Conservation (phyloP, 345 rosid genomes). For the Erucastrum elatum region DNA sequence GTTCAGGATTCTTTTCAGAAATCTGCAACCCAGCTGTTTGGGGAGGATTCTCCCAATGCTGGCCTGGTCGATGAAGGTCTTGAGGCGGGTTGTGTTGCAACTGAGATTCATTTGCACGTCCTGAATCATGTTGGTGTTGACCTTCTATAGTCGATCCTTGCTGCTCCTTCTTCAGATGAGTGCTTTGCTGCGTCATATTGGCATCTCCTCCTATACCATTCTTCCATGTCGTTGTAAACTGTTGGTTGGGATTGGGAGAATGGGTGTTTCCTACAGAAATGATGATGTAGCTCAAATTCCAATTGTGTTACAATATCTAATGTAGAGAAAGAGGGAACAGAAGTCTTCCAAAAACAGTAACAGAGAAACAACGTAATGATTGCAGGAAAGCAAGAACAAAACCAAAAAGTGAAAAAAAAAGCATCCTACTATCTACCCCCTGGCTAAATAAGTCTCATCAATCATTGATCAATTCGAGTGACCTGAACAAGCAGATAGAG, state of each 20-base stretch:
- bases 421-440: not conserved
- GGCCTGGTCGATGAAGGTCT: constrained; percentile 50
- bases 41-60: constrained; percentile 48
- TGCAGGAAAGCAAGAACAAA: not conserved
- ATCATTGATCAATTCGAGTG: not conserved
- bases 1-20: constrained; percentile 53
- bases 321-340: not conserved
- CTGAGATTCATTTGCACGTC: constrained; percentile 40
- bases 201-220: constrained; percentile 47
- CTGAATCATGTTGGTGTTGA: constrained; percentile 50
- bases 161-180: constrained; percentile 57
- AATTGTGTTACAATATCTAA: not conserved
- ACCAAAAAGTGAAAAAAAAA: too few relatives aligned
- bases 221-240: constrained; percentile 54
- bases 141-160: constrained; percentile 45
- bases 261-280: constrained; percentile 48
- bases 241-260: constrained; percentile 44
- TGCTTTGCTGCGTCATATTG: constrained; percentile 43
- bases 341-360: too few relatives aligned
- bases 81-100: constrained; percentile 56
- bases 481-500: not conserved
- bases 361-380: not conserved
- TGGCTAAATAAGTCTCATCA: too few relatives aligned
- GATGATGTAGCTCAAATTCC: not conserved
- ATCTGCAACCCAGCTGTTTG: constrained; percentile 52